These are phyloP conservation scores for Arachis stenosperma DNA, from an alignment of 306 rosid species.

Conservation along the genomic window DNA sequence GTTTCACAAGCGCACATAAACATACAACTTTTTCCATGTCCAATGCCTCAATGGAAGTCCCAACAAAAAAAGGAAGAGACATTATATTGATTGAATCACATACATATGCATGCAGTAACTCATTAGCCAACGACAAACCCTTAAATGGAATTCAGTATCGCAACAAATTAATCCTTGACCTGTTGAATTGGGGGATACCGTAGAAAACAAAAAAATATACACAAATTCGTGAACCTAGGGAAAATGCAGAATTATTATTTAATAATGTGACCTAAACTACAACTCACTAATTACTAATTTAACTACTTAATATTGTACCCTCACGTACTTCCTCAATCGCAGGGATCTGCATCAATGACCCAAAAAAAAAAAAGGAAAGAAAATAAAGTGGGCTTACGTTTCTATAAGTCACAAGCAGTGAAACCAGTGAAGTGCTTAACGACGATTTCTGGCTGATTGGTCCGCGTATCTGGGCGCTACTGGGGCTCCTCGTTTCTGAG, in stretches of 20 bases:
- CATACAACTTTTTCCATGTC: background rate
- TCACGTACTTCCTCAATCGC: background rate
- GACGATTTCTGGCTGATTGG: too few relatives aligned
- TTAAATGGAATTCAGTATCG: too few relatives aligned
- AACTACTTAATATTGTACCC: slow-evolving; percentile 26
- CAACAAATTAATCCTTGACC: too few relatives aligned
- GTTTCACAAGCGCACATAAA: background rate
- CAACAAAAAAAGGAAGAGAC: background rate
- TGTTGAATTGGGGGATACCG: too few relatives aligned
- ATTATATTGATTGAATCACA: slow-evolving; percentile 2
- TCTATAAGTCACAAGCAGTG: too few relatives aligned
- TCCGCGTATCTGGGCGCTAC: too few relatives aligned
- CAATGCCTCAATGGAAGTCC: background rate
- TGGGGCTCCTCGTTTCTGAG: too few relatives aligned
- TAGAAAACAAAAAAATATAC: too few relatives aligned
- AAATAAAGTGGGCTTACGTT: too few relatives aligned
- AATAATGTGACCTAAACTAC: slow-evolving; percentile 28
- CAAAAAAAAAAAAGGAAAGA: background rate
- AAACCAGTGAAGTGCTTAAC: too few relatives aligned
- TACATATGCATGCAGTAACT: too few relatives aligned
- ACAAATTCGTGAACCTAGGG: slow-evolving; percentile 14
- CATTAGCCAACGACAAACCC: too few relatives aligned
- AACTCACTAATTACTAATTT: slow-evolving; percentile 26
- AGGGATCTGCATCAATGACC: slow-evolving; percentile 3
- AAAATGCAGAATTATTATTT: slow-evolving; percentile 31